Evolutionary conservation across 495 filamentous ascomycete genomes (phyloP).

Genomic region (Clohesyomyces aquaticus): DNA sequence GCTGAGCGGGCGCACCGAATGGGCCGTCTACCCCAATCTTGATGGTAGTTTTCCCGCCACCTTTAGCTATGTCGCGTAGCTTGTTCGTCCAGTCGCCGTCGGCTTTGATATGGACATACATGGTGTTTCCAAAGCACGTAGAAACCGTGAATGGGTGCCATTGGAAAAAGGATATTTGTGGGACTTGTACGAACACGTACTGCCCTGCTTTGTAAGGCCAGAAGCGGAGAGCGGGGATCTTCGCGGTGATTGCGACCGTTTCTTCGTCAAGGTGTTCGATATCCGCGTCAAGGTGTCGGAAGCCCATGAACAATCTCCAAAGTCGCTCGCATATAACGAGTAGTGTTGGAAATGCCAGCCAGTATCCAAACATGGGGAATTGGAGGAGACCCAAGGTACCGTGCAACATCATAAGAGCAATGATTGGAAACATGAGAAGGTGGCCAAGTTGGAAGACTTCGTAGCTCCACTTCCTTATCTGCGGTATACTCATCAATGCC

Average conservation of each 20-base stretch:
- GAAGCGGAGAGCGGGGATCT: conserved; percentile 40
- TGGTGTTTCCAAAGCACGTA: conserved; percentile 40
- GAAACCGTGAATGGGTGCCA: conserved; percentile 51
- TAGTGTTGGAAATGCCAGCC: conserved; percentile 46
- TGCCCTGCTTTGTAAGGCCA: conserved; percentile 51
- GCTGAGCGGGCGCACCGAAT: conserved; percentile 46
- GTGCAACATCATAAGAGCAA: conserved; percentile 46
- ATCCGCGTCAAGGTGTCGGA: conserved; percentile 41
- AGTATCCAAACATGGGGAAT: conserved; percentile 50
- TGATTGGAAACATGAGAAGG: conserved; percentile 50
- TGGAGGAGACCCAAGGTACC: conserved; percentile 46
- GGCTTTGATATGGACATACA: conserved; percentile 42
- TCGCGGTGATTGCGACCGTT: conserved; percentile 44
- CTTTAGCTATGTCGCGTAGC: conserved; percentile 26
- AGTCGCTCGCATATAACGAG: conserved; percentile 45
- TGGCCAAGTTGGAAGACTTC: conserved; percentile 50
- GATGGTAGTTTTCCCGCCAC: conserved; percentile 11
- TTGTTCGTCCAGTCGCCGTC: conserved; percentile 45
- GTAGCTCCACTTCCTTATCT: conserved; percentile 44
- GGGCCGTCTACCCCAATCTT: conserved; percentile 45
- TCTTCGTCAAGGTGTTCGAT: conserved; percentile 45
- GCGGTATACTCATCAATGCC: conserved; percentile 43
- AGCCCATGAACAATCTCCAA: conserved; percentile 41
- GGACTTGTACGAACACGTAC: conserved; percentile 49
- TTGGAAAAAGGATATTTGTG: conserved; percentile 45